A percentile compares a stretch with the other conserved stretches of the same genome.
These are phyloP conservation scores for Sutorius australiensis DNA, from an alignment of 768 basidiomycete genomes.

Conservation along the genomic window DNA sequence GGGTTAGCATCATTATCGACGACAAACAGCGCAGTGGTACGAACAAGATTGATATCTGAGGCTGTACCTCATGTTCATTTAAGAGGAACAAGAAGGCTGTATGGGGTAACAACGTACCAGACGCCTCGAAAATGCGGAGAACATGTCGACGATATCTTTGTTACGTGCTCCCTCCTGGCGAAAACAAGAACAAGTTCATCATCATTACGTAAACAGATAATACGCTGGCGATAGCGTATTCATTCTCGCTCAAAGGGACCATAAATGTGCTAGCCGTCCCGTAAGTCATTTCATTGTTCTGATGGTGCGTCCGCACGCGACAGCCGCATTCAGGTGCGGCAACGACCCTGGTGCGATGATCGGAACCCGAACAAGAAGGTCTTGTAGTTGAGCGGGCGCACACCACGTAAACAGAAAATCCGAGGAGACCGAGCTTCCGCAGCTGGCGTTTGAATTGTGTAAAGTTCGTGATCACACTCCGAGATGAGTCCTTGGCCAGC, in stretches of 20 bases:
- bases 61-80: conserved; percentile 28
- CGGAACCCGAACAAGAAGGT: conserved; percentile 12
- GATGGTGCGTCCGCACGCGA: conserved; percentile 5
- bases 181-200: background rate
- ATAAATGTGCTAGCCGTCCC: background rate
- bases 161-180: background rate
- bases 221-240: background rate
- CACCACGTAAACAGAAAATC: background rate
- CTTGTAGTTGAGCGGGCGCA: conserved; percentile 2
- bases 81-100: background rate
- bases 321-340: background rate
- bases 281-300: background rate
- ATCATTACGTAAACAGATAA: conserved; percentile 5
- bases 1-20: conserved; percentile 7
- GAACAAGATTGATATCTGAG: conserved; percentile 67
- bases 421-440: background rate
- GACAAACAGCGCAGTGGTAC: conserved; percentile 18
- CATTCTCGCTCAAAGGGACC: background rate
- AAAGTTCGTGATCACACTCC: conserved; percentile 6
- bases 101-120: conserved; percentile 25
- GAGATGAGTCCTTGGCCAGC: background rate
- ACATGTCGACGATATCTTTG: conserved; percentile 21
- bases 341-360: conserved; percentile 4
- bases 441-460: background rate
- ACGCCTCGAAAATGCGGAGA: conserved; percentile 36